These are phyloP conservation scores for Quercus engelmannii DNA, from an alignment of 306 rosid genomes.

Conservation along the genomic window DNA sequence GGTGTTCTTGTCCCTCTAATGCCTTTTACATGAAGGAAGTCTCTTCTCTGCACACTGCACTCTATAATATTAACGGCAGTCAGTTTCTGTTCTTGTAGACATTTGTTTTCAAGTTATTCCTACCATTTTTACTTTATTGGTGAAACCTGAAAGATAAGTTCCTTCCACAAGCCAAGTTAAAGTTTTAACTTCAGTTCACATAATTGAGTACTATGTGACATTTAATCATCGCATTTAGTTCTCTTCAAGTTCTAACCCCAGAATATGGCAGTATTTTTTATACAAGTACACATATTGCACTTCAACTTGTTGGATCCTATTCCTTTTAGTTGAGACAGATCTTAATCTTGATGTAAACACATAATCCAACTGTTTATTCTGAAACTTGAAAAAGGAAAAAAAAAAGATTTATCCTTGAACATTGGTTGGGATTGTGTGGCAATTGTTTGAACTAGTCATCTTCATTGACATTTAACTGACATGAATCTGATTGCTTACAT, in stretches of 20 bases:
- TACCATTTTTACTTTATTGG: neutral
- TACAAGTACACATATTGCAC: neutral
- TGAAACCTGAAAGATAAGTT: neutral
- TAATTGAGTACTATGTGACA: neutral
- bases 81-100: neutral
- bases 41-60: too few relatives aligned
- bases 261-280: neutral
- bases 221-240: neutral
- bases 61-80: too few relatives aligned
- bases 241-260: neutral
- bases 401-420: too few relatives aligned
- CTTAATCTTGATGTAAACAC: neutral
- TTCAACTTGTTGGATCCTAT: neutral
- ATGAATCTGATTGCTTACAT: slow-evolving; percentile 3
- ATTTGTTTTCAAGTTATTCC: neutral
- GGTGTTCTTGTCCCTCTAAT: too few relatives aligned
- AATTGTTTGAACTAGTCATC: neutral
- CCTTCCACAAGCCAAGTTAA: neutral
- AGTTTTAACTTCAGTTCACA: neutral
- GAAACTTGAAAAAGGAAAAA: too few relatives aligned
- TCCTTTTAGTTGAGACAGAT: neutral
- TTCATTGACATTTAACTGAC: neutral
- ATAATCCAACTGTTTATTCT: too few relatives aligned
- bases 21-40: too few relatives aligned
- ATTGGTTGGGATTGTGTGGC: neutral